These are phyloP conservation scores for Ensete glaucum DNA, from an alignment of 176 grass and related monocot species.

Conservation along the genomic window DNA sequence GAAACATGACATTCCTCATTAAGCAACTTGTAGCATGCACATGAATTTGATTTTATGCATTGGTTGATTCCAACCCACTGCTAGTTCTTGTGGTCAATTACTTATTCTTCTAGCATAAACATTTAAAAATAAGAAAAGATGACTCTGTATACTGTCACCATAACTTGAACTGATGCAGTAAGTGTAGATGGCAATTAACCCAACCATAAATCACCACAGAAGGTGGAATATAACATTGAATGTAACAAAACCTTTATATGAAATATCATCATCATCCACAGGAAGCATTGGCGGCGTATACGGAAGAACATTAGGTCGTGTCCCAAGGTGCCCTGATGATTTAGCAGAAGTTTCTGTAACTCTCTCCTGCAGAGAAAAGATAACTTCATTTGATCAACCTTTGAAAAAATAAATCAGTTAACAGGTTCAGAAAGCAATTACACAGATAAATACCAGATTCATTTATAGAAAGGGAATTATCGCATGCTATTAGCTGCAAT, in stretches of 20 bases:
- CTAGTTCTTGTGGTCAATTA: neutral
- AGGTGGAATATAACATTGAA: neutral
- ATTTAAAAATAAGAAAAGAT: neutral
- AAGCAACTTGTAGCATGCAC: neutral
- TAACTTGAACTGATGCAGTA: neutral
- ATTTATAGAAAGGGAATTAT: neutral
- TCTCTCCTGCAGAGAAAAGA: slow-evolving; percentile 33
- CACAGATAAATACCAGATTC: neutral
- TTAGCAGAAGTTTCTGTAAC: slow-evolving; percentile 35
- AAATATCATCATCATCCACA: slow-evolving; percentile 48
- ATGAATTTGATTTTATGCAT: no score
- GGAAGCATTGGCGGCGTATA: slow-evolving; percentile 37
- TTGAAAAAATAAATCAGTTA: slow-evolving; percentile 1
- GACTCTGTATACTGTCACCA: neutral
- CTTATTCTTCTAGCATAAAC: neutral
- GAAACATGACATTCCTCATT: neutral
- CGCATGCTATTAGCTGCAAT: no score
- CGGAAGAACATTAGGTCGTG: slow-evolving; percentile 27
- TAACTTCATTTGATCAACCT: neutral
- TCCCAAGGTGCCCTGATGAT: slow-evolving; percentile 23
- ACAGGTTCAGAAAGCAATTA: neutral
- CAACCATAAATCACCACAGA: no score
- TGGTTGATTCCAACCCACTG: no score
- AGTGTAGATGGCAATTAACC: neutral
- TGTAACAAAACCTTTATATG: slow-evolving; percentile 36